Base-by-base conservation (phyloP, 805 yeast species). In the Cyberlindnera samutprakarnensis region DNA sequence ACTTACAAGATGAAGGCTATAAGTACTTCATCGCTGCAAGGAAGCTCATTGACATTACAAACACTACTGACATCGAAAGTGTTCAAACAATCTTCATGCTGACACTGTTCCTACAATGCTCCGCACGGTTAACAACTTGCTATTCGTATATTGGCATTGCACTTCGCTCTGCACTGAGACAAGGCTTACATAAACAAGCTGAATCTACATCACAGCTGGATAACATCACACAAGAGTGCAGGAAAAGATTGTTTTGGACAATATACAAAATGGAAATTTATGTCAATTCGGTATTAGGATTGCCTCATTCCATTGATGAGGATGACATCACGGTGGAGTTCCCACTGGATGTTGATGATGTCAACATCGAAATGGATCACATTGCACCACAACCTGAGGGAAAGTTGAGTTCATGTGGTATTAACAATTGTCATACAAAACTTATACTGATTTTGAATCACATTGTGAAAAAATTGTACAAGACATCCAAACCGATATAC, bases 121-220 rank as follows among this genome's bases (percentile, higher is more conserved):
- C 94, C 2, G 95, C 96, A 0, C 66, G 95, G 36, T 61, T 87
- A 32, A 81, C 94, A 0, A 85, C 95, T 0, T 87, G 96, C 56
- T 87, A 87, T 54, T 78, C 94, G 0, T 87, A 85, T 54, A 83
- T 87, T 42, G 96, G 96, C 7, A 80, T 85, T 28, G 96, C 94
- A 0, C 62, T 87, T 42, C 64, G 96, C 48, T 79, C 90, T 26
- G 94, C 94, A 0, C 55, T 87, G 31, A 69, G 94, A 46, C 88
- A 85, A 47, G 96, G 96, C 0, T 62, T 83, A 18, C 96, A 87
- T 53, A 66, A 85, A 22, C 72, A 72, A 60, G 73, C 47, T 16
- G 51, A 49, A n/a, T 45, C 56, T 1, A 48, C 68, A 53, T 36
- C 13, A 6, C 10, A 14, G 9, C 12, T 77, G 65, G 56, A 59